phyloP scores from a whole-genome alignment of 2,329 filamentous ascomycete genomes.

The Trichoderma sp. region DNA sequence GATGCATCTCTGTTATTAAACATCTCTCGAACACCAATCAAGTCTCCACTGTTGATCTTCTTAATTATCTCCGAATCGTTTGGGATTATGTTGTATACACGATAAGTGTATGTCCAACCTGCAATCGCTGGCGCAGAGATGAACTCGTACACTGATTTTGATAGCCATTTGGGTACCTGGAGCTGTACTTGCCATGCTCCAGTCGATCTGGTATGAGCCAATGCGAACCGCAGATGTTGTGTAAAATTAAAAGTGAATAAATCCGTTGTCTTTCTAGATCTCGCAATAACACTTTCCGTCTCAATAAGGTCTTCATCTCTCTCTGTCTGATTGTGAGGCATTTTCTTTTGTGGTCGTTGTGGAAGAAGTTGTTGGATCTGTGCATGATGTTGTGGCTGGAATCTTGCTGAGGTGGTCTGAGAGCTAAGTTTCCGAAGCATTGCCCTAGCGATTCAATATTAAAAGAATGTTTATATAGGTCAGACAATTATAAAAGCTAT shows the following conservation, averaged over 20 bases:
- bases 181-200: constrained; percentile 29
- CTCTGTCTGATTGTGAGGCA: not conserved
- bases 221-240: constrained; percentile 20
- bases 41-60: constrained; percentile 23
- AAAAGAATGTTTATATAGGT: not conserved
- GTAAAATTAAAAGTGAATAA: constrained; percentile 11
- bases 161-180: constrained; percentile 31
- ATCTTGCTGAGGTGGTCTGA: constrained; percentile 20
- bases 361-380: not conserved
- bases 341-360: not conserved
- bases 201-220: constrained; percentile 8
- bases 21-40: constrained; percentile 26
- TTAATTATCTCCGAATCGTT: constrained; percentile 24
- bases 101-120: constrained; percentile 28
- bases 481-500: not conserved
- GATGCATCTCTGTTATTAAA: constrained; percentile 28
- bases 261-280: not conserved
- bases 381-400: constrained; percentile 20
- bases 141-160: constrained; percentile 24
- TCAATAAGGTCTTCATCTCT: no score
- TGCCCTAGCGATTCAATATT: constrained; percentile 22
- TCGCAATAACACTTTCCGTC: not conserved
- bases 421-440: constrained; percentile 24
- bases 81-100: constrained; percentile 29
- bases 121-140: constrained; percentile 21